Conservation (phyloP, 2,329 filamentous ascomycete genomes). For the Leptographium lundbergii region DNA sequence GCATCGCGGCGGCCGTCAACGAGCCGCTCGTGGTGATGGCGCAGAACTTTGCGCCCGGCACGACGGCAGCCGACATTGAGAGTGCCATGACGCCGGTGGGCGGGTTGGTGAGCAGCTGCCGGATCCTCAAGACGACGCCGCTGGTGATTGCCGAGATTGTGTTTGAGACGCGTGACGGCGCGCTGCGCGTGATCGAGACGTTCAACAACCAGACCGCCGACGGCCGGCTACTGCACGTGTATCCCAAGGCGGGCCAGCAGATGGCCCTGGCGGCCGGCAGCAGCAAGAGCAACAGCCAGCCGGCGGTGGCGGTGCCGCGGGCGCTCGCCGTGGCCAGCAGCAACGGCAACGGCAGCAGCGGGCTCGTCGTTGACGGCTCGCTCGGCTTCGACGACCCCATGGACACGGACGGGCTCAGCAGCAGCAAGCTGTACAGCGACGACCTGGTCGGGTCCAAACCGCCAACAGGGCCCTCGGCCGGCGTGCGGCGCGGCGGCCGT, state of each 20-base stretch:
- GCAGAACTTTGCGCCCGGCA: constrained; percentile 72
- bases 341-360: constrained; percentile 20
- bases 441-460: constrained; percentile 12
- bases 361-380: constrained; percentile 38
- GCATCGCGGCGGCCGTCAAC: constrained; percentile 41
- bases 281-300: constrained; percentile 13
- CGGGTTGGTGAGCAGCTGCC: constrained; percentile 54
- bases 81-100: constrained; percentile 68
- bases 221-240: constrained; percentile 60
- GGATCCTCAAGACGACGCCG: constrained; percentile 52
- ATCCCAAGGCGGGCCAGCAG: constrained; percentile 37
- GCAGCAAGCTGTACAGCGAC: constrained; percentile 38
- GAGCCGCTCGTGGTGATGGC: constrained; percentile 57
- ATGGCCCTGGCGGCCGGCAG: constrained; percentile 19
- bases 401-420: constrained; percentile 20
- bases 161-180: constrained; percentile 59
- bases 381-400: constrained; percentile 40
- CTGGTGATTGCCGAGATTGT: constrained; percentile 68
- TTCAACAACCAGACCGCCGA: constrained; percentile 76
- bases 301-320: constrained; percentile 19
- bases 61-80: constrained; percentile 71
- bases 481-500: constrained; percentile 5
- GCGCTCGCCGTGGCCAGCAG: constrained; percentile 17
- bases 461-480: neutral
- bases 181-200: constrained; percentile 59